A percentile compares a stretch with the other conserved stretches of the same genome.
Conservation (phyloP, 2,329 filamentous ascomycete genomes). For the Claviceps citrina region DNA sequence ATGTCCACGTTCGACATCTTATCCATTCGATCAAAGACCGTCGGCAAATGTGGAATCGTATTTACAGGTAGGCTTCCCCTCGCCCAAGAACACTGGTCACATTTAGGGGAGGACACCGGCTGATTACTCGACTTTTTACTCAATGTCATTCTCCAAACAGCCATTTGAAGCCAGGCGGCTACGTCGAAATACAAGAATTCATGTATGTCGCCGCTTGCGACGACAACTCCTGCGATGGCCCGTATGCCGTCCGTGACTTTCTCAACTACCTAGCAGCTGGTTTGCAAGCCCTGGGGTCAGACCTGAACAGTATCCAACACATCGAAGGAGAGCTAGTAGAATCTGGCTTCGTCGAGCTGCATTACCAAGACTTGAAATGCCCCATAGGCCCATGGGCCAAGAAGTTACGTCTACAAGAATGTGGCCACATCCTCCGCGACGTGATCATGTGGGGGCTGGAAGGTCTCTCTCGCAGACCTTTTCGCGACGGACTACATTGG, state of each 20-base stretch:
- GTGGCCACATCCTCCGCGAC: slow-evolving; percentile 30
- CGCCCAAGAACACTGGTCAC: not conserved
- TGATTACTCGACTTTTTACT: not conserved
- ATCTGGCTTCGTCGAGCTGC: slow-evolving; percentile 28
- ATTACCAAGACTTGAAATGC: slow-evolving; percentile 28
- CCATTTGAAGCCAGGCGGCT: slow-evolving; percentile 36
- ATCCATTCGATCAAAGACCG: slow-evolving; percentile 30
- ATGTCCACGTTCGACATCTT: slow-evolving; percentile 32
- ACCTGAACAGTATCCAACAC: slow-evolving; percentile 24
- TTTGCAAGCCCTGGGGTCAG: slow-evolving; percentile 25
- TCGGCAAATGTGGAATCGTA: slow-evolving; percentile 24
- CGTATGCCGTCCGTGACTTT: slow-evolving; percentile 34
- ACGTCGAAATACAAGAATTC: slow-evolving; percentile 34
- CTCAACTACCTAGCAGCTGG: slow-evolving; percentile 25
- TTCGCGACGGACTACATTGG: slow-evolving; percentile 26
- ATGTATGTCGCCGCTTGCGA: slow-evolving; percentile 27
- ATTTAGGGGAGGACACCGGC: not conserved
- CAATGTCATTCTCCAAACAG: slow-evolving; percentile 12
- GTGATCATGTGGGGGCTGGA: slow-evolving; percentile 25
- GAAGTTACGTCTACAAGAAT: slow-evolving; percentile 25
- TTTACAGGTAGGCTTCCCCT: slow-evolving; percentile 22
- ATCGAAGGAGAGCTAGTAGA: slow-evolving; percentile 21
- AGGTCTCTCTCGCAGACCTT: slow-evolving; percentile 23
- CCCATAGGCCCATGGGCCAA: slow-evolving; percentile 35
- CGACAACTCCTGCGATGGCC: slow-evolving; percentile 27